These are phyloP conservation scores for Zoysia matrella DNA, from an alignment of 202 grass and related monocot species.

Conservation along the genomic window DNA sequence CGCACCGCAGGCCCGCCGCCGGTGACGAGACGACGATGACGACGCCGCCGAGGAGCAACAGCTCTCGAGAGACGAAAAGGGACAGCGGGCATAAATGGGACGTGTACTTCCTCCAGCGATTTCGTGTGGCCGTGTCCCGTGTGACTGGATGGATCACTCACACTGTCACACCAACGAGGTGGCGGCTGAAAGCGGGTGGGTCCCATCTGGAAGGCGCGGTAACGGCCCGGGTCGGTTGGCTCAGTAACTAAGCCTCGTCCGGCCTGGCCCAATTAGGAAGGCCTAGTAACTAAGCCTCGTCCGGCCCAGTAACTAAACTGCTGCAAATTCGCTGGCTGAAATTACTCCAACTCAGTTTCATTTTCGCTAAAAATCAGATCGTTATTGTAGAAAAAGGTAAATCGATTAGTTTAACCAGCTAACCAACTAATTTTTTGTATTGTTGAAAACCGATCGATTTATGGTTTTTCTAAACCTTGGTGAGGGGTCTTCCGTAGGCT, in stretches of 20 bases:
- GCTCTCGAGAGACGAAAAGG: slow-evolving; percentile 7
- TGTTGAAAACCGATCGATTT: too few relatives aligned
- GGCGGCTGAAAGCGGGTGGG: slow-evolving; percentile 34
- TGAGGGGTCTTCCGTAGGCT: too few relatives aligned
- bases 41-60: slow-evolving; percentile 34
- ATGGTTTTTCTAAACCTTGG: too few relatives aligned
- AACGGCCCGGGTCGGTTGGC: background rate
- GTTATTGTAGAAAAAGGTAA: too few relatives aligned
- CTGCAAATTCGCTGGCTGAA: too few relatives aligned
- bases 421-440: too few relatives aligned
- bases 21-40: slow-evolving; percentile 2
- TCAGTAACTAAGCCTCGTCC: background rate
- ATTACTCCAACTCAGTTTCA: too few relatives aligned
- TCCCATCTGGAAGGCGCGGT: background rate
- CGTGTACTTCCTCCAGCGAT: slow-evolving; percentile 26
- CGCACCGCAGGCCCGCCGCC: background rate
- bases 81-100: slow-evolving; percentile 27
- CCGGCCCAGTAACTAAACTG: too few relatives aligned
- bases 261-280: background rate
- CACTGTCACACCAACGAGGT: background rate
- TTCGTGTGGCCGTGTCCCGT: background rate
- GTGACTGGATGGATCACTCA: background rate
- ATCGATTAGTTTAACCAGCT: too few relatives aligned
- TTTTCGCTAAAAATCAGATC: too few relatives aligned
- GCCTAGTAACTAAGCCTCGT: too few relatives aligned